A percentile compares a stretch with the other conserved stretches of the same genome.
phyloP scores from a whole-genome alignment of 176 grass and related monocot species.

The Oropetium thomaeum region DNA sequence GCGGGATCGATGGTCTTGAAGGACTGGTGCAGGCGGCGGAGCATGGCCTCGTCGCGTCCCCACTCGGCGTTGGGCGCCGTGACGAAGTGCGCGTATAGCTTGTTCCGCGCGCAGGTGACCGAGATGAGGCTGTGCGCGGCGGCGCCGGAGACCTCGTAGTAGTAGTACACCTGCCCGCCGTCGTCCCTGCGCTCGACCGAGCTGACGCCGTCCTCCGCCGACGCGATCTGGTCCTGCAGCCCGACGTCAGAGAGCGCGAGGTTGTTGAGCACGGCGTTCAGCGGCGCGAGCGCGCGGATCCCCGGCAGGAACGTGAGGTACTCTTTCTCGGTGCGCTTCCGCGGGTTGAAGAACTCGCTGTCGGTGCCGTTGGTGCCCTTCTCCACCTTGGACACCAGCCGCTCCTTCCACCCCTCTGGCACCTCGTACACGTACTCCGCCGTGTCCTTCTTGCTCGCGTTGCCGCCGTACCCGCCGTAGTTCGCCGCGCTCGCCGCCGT shows the following conservation, averaged over 20 bases:
- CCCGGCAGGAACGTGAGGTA: constrained; percentile 84
- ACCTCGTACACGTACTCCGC: constrained; percentile 96
- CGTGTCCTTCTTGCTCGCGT: constrained; percentile 85
- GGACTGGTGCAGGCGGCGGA: constrained; percentile 80
- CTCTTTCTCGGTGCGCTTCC: constrained; percentile 77
- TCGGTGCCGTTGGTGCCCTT: constrained; percentile 99
- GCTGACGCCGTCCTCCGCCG: constrained; percentile 64
- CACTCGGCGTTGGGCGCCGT: constrained; percentile 77
- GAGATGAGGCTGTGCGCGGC: constrained; percentile 83
- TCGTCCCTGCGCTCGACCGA: constrained; percentile 46
- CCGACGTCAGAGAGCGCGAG: constrained; percentile 85
- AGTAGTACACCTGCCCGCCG: constrained; percentile 79
- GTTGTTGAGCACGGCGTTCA: constrained; percentile 77
- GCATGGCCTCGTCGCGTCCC: constrained; percentile 64
- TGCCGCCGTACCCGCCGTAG: constrained; percentile 93
- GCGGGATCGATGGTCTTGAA: constrained; percentile 69
- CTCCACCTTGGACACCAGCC: constrained; percentile 92
- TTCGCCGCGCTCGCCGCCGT: constrained; percentile 83
- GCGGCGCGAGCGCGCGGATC: constrained; percentile 77
- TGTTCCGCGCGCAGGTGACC: constrained; percentile 83
- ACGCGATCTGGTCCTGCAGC: constrained; percentile 84
- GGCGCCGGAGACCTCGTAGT: constrained; percentile 80
- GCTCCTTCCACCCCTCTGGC: constrained; percentile 84
- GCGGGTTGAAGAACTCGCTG: constrained; percentile 96
- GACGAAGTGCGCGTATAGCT: constrained; percentile 90